Evolutionary conservation across 2,329 filamentous ascomycete species (phyloP).

Genomic region (Teratosphaeria epicoccoides): DNA sequence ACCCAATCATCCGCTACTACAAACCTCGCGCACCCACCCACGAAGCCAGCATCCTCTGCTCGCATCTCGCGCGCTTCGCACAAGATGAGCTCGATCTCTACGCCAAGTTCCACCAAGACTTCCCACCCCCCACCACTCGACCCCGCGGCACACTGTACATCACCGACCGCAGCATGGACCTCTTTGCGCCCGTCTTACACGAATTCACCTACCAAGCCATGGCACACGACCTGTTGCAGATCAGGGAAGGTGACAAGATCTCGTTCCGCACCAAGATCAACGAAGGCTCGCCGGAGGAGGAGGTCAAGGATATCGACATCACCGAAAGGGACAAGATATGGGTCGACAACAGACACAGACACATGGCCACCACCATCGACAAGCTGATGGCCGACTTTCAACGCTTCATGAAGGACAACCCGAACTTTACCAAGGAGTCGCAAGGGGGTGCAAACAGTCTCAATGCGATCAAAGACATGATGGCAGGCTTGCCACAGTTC

Average conservation of each 20-base stretch:
- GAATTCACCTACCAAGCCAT: slow-evolving; percentile 99
- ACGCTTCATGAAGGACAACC: slow-evolving; percentile 81
- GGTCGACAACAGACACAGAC: slow-evolving; percentile 85
- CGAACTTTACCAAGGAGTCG: slow-evolving; percentile 66
- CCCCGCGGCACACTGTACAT: slow-evolving; percentile 77
- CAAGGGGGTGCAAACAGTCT: slow-evolving; percentile 61
- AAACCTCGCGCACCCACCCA: slow-evolving; percentile 63
- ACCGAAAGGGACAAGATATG: slow-evolving; percentile 86
- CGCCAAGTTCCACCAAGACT: slow-evolving; percentile 71
- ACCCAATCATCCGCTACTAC: slow-evolving; percentile 88
- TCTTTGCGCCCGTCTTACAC: slow-evolving; percentile 77
- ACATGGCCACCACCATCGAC: slow-evolving; percentile 97
- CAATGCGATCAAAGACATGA: slow-evolving; percentile 92
- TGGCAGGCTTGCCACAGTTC: slow-evolving; percentile 87
- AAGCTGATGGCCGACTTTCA: slow-evolving; percentile 88
- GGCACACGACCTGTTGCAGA: slow-evolving; percentile 84
- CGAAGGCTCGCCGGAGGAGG: slow-evolving; percentile 56
- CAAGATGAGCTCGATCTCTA: slow-evolving; percentile 88
- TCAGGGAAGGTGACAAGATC: slow-evolving; percentile 80
- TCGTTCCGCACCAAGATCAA: slow-evolving; percentile 75
- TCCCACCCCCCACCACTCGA: slow-evolving; percentile 66
- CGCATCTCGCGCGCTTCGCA: slow-evolving; percentile 79
- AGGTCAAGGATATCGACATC: slow-evolving; percentile 86
- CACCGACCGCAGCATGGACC: slow-evolving; percentile 85
- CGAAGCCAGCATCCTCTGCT: slow-evolving; percentile 78